Base-by-base conservation (phyloP, 2,329 filamentous ascomycete species). In the Alternaria sp. region DNA sequence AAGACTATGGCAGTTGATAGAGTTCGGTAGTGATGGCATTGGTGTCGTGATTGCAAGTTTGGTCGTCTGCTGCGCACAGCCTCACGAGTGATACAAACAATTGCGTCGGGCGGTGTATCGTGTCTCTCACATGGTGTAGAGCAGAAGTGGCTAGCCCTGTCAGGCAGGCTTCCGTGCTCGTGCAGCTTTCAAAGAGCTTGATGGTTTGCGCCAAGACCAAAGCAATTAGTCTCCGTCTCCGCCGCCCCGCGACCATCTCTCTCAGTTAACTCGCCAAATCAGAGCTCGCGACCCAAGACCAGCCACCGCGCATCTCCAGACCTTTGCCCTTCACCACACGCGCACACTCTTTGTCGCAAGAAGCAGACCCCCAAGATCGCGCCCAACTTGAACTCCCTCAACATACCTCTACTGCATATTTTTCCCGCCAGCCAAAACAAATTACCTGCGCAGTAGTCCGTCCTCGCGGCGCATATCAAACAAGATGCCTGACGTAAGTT, bases 401-500 rank as follows among this genome's bases (percentile, higher is more conserved):
- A 9, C 22, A 43, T 9, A 46, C 28, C 22, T 26, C 38, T 11
- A 28, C 14, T n/a, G 16, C 9, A 49, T 49, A 49, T 49, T 38
- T 14, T 49, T 7, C 32, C 16, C 22, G 1, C 16, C 34, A 32
- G 30, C 34, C 49, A 26, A 44, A 46, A 42, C 46, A 16, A 49
- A 53, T 7, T 22, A 53, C 30, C 26, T 12, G 43, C 18, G 16
- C 28, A 28, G 39, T 38, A 42, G 18, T 26, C 20, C 39, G 47
- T 59, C 52, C 39, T 51, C 39, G 39, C 52, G 57, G 57, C 57
- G 52, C 52, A 59, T 46, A 36, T 49, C 55, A 43, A 58, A 44
- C 75, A 81, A 72, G 56, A 82, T 82, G 81, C 81, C 81, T 59
- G 81, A 82, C 73, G 80, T 81, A 65, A 74, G 80, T 76, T 60